Evolutionary conservation across 2,329 filamentous ascomycete genomes (phyloP).

Genomic region (Botrytis deweyae): DNA sequence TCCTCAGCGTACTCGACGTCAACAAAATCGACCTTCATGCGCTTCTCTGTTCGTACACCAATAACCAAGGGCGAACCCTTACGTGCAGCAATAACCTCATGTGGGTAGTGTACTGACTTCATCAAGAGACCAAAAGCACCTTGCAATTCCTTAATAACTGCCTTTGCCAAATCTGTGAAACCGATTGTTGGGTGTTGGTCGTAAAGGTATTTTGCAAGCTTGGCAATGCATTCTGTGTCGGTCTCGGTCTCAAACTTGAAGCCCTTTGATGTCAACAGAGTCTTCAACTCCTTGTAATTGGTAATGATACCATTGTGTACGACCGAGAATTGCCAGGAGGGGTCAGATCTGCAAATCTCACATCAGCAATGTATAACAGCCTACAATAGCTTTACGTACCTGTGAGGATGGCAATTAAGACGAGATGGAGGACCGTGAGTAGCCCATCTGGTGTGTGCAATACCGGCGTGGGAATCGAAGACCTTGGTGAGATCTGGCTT

Average conservation of each 20-base stretch:
- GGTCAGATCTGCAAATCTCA: constrained; percentile 68
- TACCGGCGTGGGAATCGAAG: constrained; percentile 97
- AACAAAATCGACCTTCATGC: constrained; percentile 99
- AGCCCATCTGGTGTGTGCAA: constrained; percentile 98
- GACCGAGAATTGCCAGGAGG: constrained; percentile 92
- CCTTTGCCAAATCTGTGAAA: constrained; percentile 95
- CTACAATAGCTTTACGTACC: constrained; percentile 54
- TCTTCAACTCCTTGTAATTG: constrained; percentile 99
- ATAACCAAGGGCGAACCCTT: constrained; percentile 98
- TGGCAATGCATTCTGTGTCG: constrained; percentile 98
- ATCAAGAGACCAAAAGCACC: constrained; percentile 95
- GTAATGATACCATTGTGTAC: constrained; percentile 99
- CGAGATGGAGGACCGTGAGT: constrained; percentile 94
- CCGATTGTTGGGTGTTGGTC: constrained; percentile 91
- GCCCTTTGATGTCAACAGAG: constrained; percentile 87
- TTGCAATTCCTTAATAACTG: constrained; percentile 96
- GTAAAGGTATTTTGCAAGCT: constrained; percentile 97
- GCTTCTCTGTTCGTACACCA: constrained; percentile 93
- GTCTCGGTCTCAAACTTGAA: constrained; percentile 99
- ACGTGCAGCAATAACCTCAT: constrained; percentile 95
- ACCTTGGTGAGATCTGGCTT: constrained; percentile 85
- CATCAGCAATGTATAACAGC: constrained; percentile 25
- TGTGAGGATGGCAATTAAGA: constrained; percentile 96
- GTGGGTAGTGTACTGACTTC: constrained; percentile 98
- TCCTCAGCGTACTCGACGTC: constrained; percentile 95